phyloP scores from a whole-genome alignment of 192 early-diverging fungal species.

The Haplosporangium gracile region DNA sequence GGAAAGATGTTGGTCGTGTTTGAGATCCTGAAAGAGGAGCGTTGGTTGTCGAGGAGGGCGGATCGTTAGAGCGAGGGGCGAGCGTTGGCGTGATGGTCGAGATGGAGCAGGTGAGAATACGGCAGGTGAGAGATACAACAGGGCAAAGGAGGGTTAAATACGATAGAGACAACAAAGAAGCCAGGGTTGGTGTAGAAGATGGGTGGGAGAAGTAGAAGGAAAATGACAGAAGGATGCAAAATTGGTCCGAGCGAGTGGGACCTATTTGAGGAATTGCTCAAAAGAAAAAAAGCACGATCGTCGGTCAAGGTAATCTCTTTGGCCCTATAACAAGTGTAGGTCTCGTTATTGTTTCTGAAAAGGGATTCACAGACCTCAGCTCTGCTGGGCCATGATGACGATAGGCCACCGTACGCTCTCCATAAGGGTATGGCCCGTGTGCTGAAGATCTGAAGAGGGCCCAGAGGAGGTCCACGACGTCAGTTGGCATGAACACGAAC shows the following conservation, averaged over 20 bases:
- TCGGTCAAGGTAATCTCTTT: neutral
- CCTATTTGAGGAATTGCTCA: neutral
- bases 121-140: neutral
- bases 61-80: neutral
- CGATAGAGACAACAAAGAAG: neutral
- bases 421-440: no score
- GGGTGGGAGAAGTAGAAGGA: neutral
- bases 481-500: conserved; percentile 2
- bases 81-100: neutral
- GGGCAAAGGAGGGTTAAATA: neutral
- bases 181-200: neutral
- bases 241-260: neutral
- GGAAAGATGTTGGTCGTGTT: neutral
- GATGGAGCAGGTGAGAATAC: neutral
- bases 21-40: neutral
- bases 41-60: neutral
- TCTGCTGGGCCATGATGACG: no score
- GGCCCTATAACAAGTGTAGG: neutral
- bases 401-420: no score
- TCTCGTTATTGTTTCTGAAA: no score
- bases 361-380: no score
- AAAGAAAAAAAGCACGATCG: neutral
- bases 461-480: neutral
- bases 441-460: no score
- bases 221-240: neutral